These are phyloP conservation scores for Primulina huaijiensis DNA, from an alignment of 257 asterid species.

Conservation along the genomic window DNA sequence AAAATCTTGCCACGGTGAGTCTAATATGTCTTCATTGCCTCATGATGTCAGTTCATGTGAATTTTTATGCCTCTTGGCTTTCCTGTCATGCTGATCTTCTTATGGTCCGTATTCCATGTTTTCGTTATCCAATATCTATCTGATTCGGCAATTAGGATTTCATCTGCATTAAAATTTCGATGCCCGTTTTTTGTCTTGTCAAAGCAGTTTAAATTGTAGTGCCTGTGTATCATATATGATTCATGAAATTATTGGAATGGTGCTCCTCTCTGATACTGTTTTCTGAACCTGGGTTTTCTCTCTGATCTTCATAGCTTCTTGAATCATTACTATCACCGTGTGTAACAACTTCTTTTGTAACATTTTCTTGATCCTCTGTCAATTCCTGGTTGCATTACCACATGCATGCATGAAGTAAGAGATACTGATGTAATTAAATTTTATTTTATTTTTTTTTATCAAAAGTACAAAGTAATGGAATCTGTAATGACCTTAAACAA, in stretches of 20 bases:
- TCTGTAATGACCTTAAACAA: neutral
- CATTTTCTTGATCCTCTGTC: constrained; percentile 19
- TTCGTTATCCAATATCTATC: constrained; percentile 5
- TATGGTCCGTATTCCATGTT: neutral
- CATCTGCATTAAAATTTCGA: neutral
- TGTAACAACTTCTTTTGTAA: constrained; percentile 11
- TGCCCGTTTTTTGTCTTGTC: neutral
- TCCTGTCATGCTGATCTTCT: constrained; percentile 3
- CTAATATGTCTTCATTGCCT: neutral
- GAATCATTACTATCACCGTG: constrained; percentile 6
- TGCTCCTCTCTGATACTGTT: constrained; percentile 17
- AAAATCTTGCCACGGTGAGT: neutral
- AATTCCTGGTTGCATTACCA: constrained; percentile 17
- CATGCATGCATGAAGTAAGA: neutral
- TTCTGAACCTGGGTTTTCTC: constrained; percentile 1
- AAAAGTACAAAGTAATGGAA: neutral
- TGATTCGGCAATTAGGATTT: neutral
- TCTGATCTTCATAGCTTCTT: constrained; percentile 14
- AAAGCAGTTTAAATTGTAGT: constrained; percentile 7
- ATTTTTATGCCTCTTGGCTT: neutral
- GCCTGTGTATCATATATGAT: neutral
- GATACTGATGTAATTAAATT: neutral
- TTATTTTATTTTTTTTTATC: neutral
- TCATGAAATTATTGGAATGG: neutral
- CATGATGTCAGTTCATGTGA: neutral